Conservation (phyloP, 169 alveolate genomes). For the Perkinsus chesapeaki region DNA sequence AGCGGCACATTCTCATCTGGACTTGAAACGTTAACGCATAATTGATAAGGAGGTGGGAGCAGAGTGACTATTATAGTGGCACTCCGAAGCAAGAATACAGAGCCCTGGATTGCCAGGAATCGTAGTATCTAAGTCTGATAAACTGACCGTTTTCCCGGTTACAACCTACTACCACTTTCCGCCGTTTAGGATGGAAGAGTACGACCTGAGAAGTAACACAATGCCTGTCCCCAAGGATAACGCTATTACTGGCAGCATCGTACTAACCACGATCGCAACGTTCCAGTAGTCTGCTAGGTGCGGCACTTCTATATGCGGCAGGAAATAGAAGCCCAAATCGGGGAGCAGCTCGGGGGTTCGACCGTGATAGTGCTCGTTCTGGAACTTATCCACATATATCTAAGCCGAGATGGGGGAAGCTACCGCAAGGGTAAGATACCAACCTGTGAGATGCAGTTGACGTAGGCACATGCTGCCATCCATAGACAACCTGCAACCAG, state of each 20-base stretch:
- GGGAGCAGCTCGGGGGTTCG: neutral
- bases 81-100: neutral
- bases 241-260: neutral
- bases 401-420: neutral
- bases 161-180: neutral
- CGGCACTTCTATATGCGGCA: neutral
- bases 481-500: neutral
- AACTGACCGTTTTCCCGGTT: too few relatives aligned
- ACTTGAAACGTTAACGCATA: neutral
- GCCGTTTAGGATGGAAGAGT: neutral
- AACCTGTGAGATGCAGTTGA: neutral
- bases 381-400: neutral
- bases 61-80: neutral
- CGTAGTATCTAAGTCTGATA: neutral
- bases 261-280: neutral
- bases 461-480: neutral
- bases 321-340: neutral
- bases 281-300: neutral
- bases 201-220: neutral
- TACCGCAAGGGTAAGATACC: neutral
- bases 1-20: neutral
- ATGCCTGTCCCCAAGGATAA: neutral
- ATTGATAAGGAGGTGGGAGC: neutral
- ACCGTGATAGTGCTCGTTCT: neutral
- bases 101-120: conserved; percentile 1